phyloP scores from a whole-genome alignment of 352 stramenopile genomes.

The Phytophthora palmivora region DNA sequence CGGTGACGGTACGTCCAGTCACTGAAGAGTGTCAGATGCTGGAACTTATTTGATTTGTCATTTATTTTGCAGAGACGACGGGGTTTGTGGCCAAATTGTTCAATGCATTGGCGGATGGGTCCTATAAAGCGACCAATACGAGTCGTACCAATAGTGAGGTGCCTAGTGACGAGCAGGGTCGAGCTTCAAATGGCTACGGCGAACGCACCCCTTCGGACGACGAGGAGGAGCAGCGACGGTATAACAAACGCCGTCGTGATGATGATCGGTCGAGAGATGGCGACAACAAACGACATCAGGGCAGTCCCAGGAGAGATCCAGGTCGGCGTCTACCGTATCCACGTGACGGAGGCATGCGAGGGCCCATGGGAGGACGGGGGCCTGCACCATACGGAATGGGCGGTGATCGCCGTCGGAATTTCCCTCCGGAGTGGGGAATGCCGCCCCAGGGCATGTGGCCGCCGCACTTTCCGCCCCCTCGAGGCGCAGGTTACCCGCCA shows the following conservation, averaged over 20 bases:
- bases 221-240: constrained; percentile 61
- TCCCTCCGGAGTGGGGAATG: constrained; percentile 74
- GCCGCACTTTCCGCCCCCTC: constrained; percentile 56
- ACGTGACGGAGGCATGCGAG: constrained; percentile 35
- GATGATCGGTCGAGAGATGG: constrained; percentile 50
- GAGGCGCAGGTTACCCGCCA: constrained; percentile 44
- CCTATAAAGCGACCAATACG: constrained; percentile 52
- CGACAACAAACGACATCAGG: constrained; percentile 44
- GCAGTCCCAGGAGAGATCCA: constrained; percentile 44
- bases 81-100: constrained; percentile 82
- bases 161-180: constrained; percentile 23
- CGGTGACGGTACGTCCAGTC: constrained; percentile 63
- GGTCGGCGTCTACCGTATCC: constrained; percentile 37
- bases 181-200: constrained; percentile 19
- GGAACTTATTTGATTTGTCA: constrained; percentile 7
- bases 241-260: constrained; percentile 68
- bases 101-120: constrained; percentile 61
- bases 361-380: constrained; percentile 41
- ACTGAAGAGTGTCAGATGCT: neutral
- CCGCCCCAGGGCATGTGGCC: constrained; percentile 74
- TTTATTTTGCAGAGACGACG: constrained; percentile 58
- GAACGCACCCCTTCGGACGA: constrained; percentile 52
- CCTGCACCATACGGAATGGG: constrained; percentile 38
- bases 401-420: constrained; percentile 64
- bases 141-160: constrained; percentile 13